phyloP scores from a whole-genome alignment of 2,329 filamentous ascomycete genomes.

The Arachnopeziza araneosa region DNA sequence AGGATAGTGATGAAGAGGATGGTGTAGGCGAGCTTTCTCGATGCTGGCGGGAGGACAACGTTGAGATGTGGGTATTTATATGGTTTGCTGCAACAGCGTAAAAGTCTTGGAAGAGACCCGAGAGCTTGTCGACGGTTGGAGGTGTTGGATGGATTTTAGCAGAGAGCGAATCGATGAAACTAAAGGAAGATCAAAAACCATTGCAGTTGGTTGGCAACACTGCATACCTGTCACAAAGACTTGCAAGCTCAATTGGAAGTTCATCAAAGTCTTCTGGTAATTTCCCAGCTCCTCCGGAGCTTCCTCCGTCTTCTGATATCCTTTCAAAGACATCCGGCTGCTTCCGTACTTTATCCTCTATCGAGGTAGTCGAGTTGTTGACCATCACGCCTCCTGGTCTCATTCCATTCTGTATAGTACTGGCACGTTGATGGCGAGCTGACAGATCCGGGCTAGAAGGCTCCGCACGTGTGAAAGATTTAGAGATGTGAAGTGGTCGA shows the following conservation, averaged over 20 bases:
- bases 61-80: constrained; percentile 80
- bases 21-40: constrained; percentile 57
- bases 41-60: constrained; percentile 68
- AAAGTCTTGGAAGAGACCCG: constrained; percentile 90
- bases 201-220: background rate
- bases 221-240: constrained; percentile 69
- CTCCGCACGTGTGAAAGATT: constrained; percentile 35
- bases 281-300: constrained; percentile 17
- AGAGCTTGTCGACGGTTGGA: constrained; percentile 74
- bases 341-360: constrained; percentile 15
- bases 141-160: constrained; percentile 83
- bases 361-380: constrained; percentile 8
- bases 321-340: constrained; percentile 35
- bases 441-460: constrained; percentile 16
- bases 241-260: constrained; percentile 88
- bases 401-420: constrained; percentile 29
- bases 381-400: constrained; percentile 12
- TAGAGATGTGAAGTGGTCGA: constrained; percentile 32
- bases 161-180: constrained; percentile 85
- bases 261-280: constrained; percentile 63
- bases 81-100: constrained; percentile 76
- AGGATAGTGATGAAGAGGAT: constrained; percentile 49
- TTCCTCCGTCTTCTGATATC: constrained; percentile 29
- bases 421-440: constrained; percentile 24
- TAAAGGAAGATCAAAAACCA: constrained; percentile 34